A percentile compares a stretch with the other conserved stretches of the same genome.
Conservation (phyloP, 352 stramenopile species). For the Peronosclerospora sorghi region DNA sequence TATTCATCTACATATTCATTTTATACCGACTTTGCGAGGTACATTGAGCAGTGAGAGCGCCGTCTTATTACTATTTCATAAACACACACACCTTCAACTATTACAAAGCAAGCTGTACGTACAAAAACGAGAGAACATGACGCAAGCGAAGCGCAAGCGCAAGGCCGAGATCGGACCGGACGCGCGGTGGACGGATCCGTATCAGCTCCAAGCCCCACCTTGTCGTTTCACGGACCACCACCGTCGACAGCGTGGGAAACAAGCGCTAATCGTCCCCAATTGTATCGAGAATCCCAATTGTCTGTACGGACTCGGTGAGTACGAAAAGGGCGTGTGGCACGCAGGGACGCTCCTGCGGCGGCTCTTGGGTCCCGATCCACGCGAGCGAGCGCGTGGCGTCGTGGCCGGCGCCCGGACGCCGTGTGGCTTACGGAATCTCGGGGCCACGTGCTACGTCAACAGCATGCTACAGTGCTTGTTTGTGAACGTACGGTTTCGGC, state of each 20-base stretch:
- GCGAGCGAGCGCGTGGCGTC: slow-evolving; percentile 25
- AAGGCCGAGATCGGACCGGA: slow-evolving; percentile 17
- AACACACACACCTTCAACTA: too few relatives aligned
- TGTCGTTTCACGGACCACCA: slow-evolving; percentile 55
- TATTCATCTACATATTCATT: too few relatives aligned
- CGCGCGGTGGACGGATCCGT: slow-evolving; percentile 44
- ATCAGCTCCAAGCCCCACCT: slow-evolving; percentile 26
- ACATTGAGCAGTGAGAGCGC: too few relatives aligned
- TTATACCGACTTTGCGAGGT: too few relatives aligned
- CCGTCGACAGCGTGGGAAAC: slow-evolving; percentile 42
- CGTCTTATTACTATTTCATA: too few relatives aligned
- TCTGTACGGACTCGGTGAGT: slow-evolving; percentile 73
- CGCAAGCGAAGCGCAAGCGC: slow-evolving; percentile 42
- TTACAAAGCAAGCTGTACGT: too few relatives aligned
- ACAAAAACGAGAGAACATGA: slow-evolving; percentile 4
- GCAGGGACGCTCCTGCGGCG: slow-evolving; percentile 34
- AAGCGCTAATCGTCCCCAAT: slow-evolving; percentile 30
- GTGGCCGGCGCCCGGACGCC: slow-evolving; percentile 12
- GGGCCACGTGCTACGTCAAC: slow-evolving; percentile 84
- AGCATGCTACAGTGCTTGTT: slow-evolving; percentile 83
- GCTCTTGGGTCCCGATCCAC: slow-evolving; percentile 58
- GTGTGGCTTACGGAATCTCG: slow-evolving; percentile 71
- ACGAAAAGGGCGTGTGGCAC: slow-evolving; percentile 65
- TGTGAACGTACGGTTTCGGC: slow-evolving; percentile 55
- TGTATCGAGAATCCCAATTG: slow-evolving; percentile 81